Evolutionary conservation across 1,284 basidiomycete species (phyloP).

Genomic region (Clitocybe nebularis): DNA sequence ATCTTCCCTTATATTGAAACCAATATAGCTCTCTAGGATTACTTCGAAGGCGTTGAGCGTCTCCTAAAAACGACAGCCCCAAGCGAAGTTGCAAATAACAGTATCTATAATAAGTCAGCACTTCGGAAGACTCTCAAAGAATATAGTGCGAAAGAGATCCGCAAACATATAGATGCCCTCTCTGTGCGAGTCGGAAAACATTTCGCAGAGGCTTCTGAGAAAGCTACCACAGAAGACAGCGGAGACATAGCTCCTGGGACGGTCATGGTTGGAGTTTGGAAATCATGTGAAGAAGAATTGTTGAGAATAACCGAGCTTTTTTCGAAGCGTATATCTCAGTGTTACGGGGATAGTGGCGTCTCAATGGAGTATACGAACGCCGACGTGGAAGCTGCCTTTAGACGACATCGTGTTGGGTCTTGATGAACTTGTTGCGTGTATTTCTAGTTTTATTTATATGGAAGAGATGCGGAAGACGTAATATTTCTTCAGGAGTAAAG

Average conservation of each 20-base stretch:
- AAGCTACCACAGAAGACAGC: slow-evolving; percentile 54
- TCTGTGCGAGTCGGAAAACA: slow-evolving; percentile 95
- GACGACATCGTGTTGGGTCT: slow-evolving; percentile 52
- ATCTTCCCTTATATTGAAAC: slow-evolving; percentile 1
- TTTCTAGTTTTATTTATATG: too few relatives aligned
- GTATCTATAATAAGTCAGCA: slow-evolving; percentile 72
- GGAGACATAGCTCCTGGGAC: slow-evolving; percentile 59
- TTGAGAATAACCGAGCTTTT: slow-evolving; percentile 70
- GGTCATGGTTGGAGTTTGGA: slow-evolving; percentile 83
- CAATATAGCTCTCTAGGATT: slow-evolving; percentile 61
- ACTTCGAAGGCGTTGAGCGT: slow-evolving; percentile 89
- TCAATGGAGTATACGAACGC: slow-evolving; percentile 69
- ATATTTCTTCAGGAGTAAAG: too few relatives aligned
- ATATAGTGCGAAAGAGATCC: slow-evolving; percentile 82
- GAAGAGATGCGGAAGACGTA: too few relatives aligned
- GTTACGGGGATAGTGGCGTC: slow-evolving; percentile 71
- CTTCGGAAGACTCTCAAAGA: slow-evolving; percentile 88
- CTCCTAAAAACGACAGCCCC: slow-evolving; percentile 80
- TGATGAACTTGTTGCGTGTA: slow-evolving; percentile 26
- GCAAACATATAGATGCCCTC: slow-evolving; percentile 82
- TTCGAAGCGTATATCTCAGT: slow-evolving; percentile 64
- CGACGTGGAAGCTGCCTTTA: slow-evolving; percentile 79
- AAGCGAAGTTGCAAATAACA: slow-evolving; percentile 75
- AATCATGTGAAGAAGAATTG: slow-evolving; percentile 80
- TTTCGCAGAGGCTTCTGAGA: slow-evolving; percentile 78